phyloP scores from a whole-genome alignment of 345 rosid genomes.

The Carallia pectinifolia region DNA sequence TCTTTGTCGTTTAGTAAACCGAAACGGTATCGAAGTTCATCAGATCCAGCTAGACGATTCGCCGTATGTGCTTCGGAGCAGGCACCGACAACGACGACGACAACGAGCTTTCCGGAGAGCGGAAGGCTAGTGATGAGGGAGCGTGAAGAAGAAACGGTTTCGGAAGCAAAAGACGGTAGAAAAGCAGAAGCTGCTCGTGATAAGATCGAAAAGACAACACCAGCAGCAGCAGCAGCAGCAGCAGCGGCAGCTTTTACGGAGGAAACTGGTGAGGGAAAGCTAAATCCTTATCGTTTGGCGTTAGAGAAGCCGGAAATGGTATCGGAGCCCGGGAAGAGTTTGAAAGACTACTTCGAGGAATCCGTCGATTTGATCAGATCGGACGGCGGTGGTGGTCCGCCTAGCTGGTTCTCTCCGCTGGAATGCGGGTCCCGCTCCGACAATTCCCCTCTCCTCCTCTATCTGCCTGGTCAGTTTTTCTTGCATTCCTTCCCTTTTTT shows the following conservation, averaged over 20 bases:
- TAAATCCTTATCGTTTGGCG: neutral
- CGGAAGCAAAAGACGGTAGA: slow-evolving; percentile 13
- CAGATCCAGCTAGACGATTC: slow-evolving; percentile 10
- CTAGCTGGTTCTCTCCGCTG: slow-evolving; percentile 75
- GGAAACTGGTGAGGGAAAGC: neutral
- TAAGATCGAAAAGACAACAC: neutral
- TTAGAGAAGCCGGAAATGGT: neutral
- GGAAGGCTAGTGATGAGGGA: slow-evolving; percentile 8
- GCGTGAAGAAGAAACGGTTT: slow-evolving; percentile 8
- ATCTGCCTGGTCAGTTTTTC: slow-evolving; percentile 54
- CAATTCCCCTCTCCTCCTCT: slow-evolving; percentile 67
- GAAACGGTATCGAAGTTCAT: neutral
- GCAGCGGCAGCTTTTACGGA: neutral
- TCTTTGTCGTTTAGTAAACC: neutral
- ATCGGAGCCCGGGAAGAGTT: slow-evolving; percentile 14
- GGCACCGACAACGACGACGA: neutral
- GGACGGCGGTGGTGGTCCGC: slow-evolving; percentile 56
- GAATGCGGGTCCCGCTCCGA: slow-evolving; percentile 45
- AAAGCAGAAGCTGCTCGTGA: neutral
- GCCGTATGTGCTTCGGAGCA: slow-evolving; percentile 22
- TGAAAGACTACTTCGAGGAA: slow-evolving; percentile 50
- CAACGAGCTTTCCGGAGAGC: slow-evolving; percentile 9
- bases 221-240: neutral
- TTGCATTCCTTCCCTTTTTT: neutral
- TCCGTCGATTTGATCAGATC: slow-evolving; percentile 43